Evolutionary conservation across 2,329 filamentous ascomycete species (phyloP).

Genomic region (Leptographium flavum): DNA sequence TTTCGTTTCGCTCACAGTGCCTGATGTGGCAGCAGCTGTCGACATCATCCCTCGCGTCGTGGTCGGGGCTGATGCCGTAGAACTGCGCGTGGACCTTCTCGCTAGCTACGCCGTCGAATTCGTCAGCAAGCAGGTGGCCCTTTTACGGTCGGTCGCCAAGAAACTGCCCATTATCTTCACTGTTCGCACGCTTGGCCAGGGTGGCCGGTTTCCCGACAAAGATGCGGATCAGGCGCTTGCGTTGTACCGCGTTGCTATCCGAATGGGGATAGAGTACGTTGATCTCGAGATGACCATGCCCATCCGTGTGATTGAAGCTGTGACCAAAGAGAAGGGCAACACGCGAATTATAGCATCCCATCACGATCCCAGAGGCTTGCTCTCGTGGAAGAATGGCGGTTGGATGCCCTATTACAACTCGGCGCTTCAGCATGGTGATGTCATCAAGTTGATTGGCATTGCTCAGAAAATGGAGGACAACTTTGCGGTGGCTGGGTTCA

Average conservation of each 20-base stretch:
- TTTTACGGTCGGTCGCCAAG: constrained; percentile 52
- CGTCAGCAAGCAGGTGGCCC: constrained; percentile 66
- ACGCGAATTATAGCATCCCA: constrained; percentile 90
- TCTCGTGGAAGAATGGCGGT: constrained; percentile 85
- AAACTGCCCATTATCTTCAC: constrained; percentile 72
- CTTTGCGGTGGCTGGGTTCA: constrained; percentile 71
- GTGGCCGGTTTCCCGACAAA: constrained; percentile 73
- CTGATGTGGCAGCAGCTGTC: constrained; percentile 50
- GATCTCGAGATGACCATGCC: constrained; percentile 86
- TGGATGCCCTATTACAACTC: constrained; percentile 87
- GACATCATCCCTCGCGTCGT: constrained; percentile 56
- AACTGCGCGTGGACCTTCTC: constrained; percentile 83
- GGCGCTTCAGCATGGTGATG: constrained; percentile 76
- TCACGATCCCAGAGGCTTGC: constrained; percentile 64
- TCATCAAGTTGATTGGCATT: constrained; percentile 86
- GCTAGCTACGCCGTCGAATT: constrained; percentile 64
- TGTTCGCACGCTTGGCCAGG: constrained; percentile 71
- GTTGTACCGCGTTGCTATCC: constrained; percentile 65
- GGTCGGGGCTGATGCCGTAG: constrained; percentile 82
- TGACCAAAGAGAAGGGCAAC: constrained; percentile 52
- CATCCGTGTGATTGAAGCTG: constrained; percentile 54
- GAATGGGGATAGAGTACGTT: constrained; percentile 80
- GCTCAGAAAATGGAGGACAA: constrained; percentile 72
- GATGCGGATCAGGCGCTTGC: constrained; percentile 54
- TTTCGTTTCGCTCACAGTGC: constrained; percentile 82